Base-by-base conservation (phyloP, 805 yeast species). In the Citeromyces matritensis region DNA sequence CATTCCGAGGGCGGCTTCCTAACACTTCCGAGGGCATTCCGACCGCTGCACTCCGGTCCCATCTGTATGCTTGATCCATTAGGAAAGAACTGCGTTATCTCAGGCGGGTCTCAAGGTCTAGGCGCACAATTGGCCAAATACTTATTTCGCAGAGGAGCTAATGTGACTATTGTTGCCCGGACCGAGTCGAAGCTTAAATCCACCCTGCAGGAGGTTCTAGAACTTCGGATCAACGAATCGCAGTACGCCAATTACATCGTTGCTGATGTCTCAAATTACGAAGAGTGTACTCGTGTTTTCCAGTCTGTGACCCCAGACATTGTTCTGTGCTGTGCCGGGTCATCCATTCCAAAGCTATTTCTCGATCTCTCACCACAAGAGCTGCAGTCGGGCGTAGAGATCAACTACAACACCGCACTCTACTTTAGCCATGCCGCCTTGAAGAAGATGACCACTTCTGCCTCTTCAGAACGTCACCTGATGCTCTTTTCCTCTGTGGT, bases 61-160 rank as follows among this genome's bases (percentile, higher is more conserved):
- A n/a, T n/a, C n/a, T n/a, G n/a, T 26, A 15, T 35, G 36, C 46
- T 51, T 11, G 37, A 35, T 3, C 57, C 68, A 8, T 57, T 63
- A 31, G 65, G 66, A 17, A 68, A 65, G 45, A 48, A 68, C 1
- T 85, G 78, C 3, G 63, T 88, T 11, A 64, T 88, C n/a, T 70
- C 94, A 0, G 98, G 98, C 3, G 97, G 84, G 0, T 84, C 95
- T 0, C 98, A 88, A 46, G 98, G 98, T 0, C 58, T 88, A 1
- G 98, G 98, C 0, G 73, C 73, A 3, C 81, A 78, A 25, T 51
- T 88, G 35, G 94, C 94, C 0, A 56, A 58, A 27, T 60, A 66
- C 34, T 37, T 59, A 2, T 45, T 41, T 15, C n/a, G 32, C 3
- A 42, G 47, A 12, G 74, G 77, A 3, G 79, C 85, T 24, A 64